Base-by-base conservation (phyloP, 441 rosid genomes). In the Adansonia madagascariensis region DNA sequence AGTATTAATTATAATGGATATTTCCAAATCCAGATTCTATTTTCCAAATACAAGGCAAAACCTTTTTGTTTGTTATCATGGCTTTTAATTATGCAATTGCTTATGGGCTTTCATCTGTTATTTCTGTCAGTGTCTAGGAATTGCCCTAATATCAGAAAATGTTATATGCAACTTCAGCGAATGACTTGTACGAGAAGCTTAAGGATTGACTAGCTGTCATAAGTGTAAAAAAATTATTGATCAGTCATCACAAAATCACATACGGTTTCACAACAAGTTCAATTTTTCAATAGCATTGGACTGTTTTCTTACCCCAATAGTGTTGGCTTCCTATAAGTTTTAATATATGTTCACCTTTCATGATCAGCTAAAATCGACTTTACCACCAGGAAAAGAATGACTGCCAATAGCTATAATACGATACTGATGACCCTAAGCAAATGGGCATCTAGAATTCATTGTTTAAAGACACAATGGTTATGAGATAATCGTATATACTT, bases 1-100 rank as follows among this genome's bases (percentile, higher is more conserved):
- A 43, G 71, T 66, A 9, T 1, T 66, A 3, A 9, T 43, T 43
- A 17, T 3, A 66, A 41, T 43, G 27, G 24, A 66, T 17, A 41
- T 43, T 41, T 65, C 24, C 22, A 8, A 65, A 43, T 18, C 70
- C n/a, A 62, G 44, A 62, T 62, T 62, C 41, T 62, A 27, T 62
- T 62, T 60, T 59, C 64, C 61, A 27, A 60, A 60, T 17, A 27
- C 9, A 27, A 62, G 43, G 17, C 17, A 31, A 6, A 12, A 27
- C 66, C 44, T 62, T 62, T 31, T 62, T 53, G 22, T 53, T 62
- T 27, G 43, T 62, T 62, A 27, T 62, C 44, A 31, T 62, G 12
- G 44, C 66, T 27, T 59, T 62, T 4, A 27, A 14, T 14, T 3
- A 62, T 62, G 17, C 66, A 62, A 62, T 62, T 62, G 41, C 41